Base-by-base conservation (phyloP, 306 rosid species). In the Albizia julibrissin region DNA sequence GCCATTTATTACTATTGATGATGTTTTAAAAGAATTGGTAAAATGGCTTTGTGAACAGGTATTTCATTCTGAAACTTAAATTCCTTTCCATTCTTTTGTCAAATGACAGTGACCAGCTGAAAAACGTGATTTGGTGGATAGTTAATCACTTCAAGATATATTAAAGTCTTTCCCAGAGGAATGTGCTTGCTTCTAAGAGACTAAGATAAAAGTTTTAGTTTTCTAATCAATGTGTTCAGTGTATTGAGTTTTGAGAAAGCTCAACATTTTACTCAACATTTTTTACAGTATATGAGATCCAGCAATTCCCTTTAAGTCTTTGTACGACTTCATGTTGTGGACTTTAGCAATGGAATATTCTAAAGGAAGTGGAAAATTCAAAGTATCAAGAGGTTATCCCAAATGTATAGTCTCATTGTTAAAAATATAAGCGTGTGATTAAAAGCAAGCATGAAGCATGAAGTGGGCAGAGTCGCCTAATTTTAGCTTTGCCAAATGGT, bases 1-100 rank as follows among this genome's bases (percentile, higher is more conserved):
- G 74, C 78, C 88, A 19, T 61, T 83, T 50, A 87, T 93, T 72
- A 68, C 85, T 33, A 92, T 94, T 74, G 94, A 92, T 88, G 98
- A 96, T 86, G 97, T 94, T 78, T 86, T 96, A 89, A 88, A 86
- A 81, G 98, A 94, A 78, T 75, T 96, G 91, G 98, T 96, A 52
- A 94, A 92, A 58, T 96, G 99, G 99, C 97, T 96, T 37, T 93
- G 98, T 87, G 99, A 91, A 47, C 97, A 96, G 99, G 99, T 96
- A 77, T 84, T 82, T 75, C 37, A 47, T 80, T 21, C 77, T 76
- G 73, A n/a, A 56, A 58, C 74, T 78, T 46, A 26, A 26, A 24
- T 46, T 46, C 37, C 71, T 47, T 76, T 14, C 74, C 68, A 46
- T 42, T 68, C 33, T 39, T 39, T 47, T 12, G 8, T 61, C 75